Conservation (phyloP, 805 yeast genomes). For the Yarrowia bubula region DNA sequence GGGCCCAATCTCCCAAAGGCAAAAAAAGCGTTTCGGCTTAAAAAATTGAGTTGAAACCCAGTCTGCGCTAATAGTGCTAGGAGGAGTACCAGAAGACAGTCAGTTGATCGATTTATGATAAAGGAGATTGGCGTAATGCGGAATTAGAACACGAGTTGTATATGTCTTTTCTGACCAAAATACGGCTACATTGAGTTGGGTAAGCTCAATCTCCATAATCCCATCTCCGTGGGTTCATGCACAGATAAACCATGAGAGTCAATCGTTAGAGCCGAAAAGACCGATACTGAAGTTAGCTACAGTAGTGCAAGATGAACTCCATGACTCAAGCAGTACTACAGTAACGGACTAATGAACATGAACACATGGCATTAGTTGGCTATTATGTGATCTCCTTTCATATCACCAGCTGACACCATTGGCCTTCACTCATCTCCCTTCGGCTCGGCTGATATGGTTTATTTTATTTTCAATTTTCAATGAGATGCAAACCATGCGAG, state of each 20-base stretch:
- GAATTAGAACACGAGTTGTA: no score
- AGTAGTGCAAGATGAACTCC: no score
- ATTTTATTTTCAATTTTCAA: not conserved
- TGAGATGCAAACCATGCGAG: not conserved
- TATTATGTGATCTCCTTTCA: no score
- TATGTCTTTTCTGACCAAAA: not conserved
- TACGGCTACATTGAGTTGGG: no score
- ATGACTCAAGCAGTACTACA: no score
- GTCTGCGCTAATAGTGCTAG: not conserved
- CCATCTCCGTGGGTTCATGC: not conserved
- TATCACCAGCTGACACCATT: no score
- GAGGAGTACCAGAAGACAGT: not conserved
- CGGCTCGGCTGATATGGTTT: slow-evolving; percentile 3
- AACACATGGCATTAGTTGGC: no score
- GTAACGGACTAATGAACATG: no score
- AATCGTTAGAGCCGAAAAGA: not conserved
- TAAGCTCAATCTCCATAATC: no score
- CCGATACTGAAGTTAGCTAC: not conserved
- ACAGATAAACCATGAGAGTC: not conserved
- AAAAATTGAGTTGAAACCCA: not conserved
- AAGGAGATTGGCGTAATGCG: not conserved
- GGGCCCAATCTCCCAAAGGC: not conserved
- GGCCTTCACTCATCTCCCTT: no score
- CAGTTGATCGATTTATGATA: not conserved
- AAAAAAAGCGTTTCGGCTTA: not conserved